Evolutionary conservation across 1,284 basidiomycete species (phyloP), one percentile per base, ranked within the genome.

Genomic region (Fereydounia khargensis): DNA sequence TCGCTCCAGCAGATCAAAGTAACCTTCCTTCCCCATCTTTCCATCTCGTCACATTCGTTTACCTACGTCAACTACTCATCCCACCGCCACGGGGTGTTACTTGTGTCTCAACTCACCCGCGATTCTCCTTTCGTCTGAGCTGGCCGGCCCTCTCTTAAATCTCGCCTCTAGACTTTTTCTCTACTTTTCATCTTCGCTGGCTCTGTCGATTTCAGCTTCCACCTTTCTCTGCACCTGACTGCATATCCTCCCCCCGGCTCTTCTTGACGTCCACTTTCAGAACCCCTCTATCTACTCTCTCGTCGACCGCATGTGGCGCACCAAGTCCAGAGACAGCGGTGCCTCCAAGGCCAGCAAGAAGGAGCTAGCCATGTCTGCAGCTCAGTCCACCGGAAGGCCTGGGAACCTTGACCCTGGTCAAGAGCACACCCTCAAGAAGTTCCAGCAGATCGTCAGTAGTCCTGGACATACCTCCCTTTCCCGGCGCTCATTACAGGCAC

Each of bases 321-420:
- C 48, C 20, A 46, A 40, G 24, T 55, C 52, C 9, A 39, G 56
- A 52, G 48, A 47, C 39, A 59, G 55, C 39, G 47, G 49, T 32
- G 34, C 45, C 27, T 53, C 55, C 20, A 66, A 68, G 44, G 56
- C 47, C 42, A 54, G 47, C 58, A 65, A 70, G 39, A 68, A 61
- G 54, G 54, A 64, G 11, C 27, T 41, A 19, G 6, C 28, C 13
- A n/a, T n/a, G 28, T 42, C 22, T 32, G 44, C 39, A 19, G 23
- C 32, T 32, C 19, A 40, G 14, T 27, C 25, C 25, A 23, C 35
- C 27, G 72, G 72, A n/a, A 54, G 63, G 34, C 72, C 72, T 16
- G 72, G 69, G 32, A 50, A 67, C 46, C 58, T 74, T 34, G 61
- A 68, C 44, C 65, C 67, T 14, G 49, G 52, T 6, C 67, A 73